Evolutionary conservation across 163 green algal species (phyloP), one percentile per base, ranked within the genome.

Genomic region (Chlamydomonas reinhardtii): DNA sequence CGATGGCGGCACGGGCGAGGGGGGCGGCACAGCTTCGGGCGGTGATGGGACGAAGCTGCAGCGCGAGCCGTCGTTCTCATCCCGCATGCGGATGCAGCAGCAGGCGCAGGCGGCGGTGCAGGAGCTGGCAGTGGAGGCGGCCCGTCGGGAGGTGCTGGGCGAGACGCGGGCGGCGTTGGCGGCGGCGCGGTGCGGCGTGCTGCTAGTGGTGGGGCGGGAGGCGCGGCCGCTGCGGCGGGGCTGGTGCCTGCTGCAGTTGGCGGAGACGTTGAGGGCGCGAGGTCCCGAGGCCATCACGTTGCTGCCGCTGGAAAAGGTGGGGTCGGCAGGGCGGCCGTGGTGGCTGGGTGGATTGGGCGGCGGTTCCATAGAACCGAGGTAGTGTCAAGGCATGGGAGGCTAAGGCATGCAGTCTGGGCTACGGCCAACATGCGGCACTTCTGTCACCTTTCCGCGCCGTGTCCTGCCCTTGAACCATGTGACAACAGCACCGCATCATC

Each of bases 191-290:
- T 85, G 77, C 48, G 77, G 77, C 14, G 77, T 52, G 77, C 27
- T 85, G 77, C 66, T 85, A 48, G 32, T 85, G 54, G 65, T 85
- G 66, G 77, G 77, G 29, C 77, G 77, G n/a, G 77, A 85, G 27
- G 65, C 37, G 65, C 65, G 77, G 66, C 77, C 77, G 65, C 66
- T 76, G 48, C n/a, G 48, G n/a, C n/a, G 65, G 19, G 77, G 31
- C 14, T 85, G 77, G 77, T 70, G 66, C 15, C 66, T 85, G 77
- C 66, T 70, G 77, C 66, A 85, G 77, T 48, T 52, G 39, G 77
- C 48, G 48, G 77, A 85, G 66, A 65, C 48, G 66, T 24, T 85
- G 77, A n/a, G 66, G 43, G 22, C 48, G 24, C 52, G 32, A 9
- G 77, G 77, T 22, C 77, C 77, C 17, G 77, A 85, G 77, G 66